Evolutionary conservation across 129 eudicot species (phyloP).

Genomic region (Smallanthus sonchifolius): DNA sequence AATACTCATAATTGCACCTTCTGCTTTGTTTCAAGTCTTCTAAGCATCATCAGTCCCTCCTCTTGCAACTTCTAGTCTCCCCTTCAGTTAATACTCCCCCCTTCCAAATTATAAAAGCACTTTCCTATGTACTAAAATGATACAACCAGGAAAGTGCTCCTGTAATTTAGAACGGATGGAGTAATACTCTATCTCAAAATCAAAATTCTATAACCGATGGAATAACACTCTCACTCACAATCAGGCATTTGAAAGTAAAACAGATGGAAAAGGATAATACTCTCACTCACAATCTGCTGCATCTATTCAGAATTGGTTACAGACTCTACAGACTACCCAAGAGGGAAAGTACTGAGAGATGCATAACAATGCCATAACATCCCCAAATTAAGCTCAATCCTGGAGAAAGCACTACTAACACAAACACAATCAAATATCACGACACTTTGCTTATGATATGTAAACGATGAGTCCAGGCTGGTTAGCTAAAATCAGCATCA

Average conservation of each 20-base stretch:
- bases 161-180: slow-evolving; percentile 36
- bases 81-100: slow-evolving; percentile 26
- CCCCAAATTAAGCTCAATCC: slow-evolving; percentile 22
- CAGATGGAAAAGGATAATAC: background rate
- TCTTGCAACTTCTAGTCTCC: slow-evolving; percentile 19
- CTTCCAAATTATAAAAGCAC: slow-evolving; percentile 44
- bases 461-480: background rate
- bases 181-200: slow-evolving; percentile 23
- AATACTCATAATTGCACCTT: background rate
- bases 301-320: slow-evolving; percentile 21
- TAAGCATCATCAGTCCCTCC: slow-evolving; percentile 16
- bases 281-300: slow-evolving; percentile 16
- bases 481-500: background rate
- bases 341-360: background rate
- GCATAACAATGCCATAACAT: slow-evolving; percentile 15
- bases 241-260: slow-evolving; percentile 5
- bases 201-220: background rate
- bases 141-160: slow-evolving; percentile 35
- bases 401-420: slow-evolving; percentile 22
- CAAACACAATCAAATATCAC: slow-evolving; percentile 13
- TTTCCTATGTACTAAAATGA: slow-evolving; percentile 14
- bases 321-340: slow-evolving; percentile 12
- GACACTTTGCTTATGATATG: background rate
- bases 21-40: slow-evolving; percentile 5
- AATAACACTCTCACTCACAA: background rate